Base-by-base conservation (phyloP, 768 basidiomycete genomes). In the Filobasidium wieringae region DNA sequence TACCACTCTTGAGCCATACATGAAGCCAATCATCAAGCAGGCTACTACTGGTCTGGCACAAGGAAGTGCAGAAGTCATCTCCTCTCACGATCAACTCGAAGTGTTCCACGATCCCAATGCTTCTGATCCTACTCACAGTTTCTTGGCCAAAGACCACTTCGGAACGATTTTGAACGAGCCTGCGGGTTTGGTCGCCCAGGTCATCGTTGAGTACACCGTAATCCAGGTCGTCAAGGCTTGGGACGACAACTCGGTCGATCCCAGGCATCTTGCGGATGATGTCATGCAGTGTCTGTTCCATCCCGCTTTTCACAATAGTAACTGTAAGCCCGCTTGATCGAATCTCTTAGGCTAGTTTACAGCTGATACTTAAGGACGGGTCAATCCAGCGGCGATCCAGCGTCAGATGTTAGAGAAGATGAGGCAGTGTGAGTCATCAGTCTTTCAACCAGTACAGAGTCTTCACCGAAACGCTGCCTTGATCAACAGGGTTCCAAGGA, bases 81-180 rank as follows among this genome's bases (percentile, higher is more conserved):
- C 87, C 72, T 84, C 76, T 15, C 78, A 82, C 54, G 88, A 91
- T 68, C 88, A 90, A 66, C 88, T 85, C 63, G 84, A 87, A 75
- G 83, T 90, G 4, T 93, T 90, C 77, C 83, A 91, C 60, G 83
- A 89, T 70, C 84, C 86, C 1, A 76, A 80, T 58, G 85, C 87
- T 78, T 78, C 84, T 32, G 88, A 86, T 66, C 85, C 58, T 6
- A 83, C 84, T 1, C 61, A 72, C 58, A 53, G 53, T 41, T 60
- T 51, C 49, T 45, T 60, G 47, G 41, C 36, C 31, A 60, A 60
- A 49, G 59, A 60, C 36, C 59, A 60, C 29, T 60, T 60, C 24
- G 53, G 33, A 17, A 45, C 57, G 30, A 61, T 61, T 33, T 51
- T 61, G 34, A 61, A 61, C 31, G 60, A 61, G 49, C 84, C 85